Base-by-base conservation (phyloP, 768 basidiomycete genomes). In the Fistulinella prunicolor region DNA sequence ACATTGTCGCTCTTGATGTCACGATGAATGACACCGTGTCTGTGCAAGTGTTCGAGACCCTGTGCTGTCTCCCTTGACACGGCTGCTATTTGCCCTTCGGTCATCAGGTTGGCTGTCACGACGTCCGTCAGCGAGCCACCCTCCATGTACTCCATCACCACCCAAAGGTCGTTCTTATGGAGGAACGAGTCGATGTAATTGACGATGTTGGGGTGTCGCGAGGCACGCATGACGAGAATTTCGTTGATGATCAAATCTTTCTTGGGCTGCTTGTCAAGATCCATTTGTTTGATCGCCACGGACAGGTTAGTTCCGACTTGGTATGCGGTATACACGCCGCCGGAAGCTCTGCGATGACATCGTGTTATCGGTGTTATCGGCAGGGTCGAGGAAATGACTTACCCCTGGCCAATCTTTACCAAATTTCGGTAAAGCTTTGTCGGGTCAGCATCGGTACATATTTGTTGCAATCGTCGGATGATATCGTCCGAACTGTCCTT, bases 61-160 rank as follows among this genome's bases (percentile, higher is more conserved):
- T 96, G 92, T 10, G 85, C 81, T 2, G 89, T 92, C 73, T 98
- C 96, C 65, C 92, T 74, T 37, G 86, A 89, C 26, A 98, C 96
- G 4, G 95, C 96, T 0, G 96, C 94, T 53, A 99, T 98, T 73
- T 98, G 96, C 1, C 94, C 96, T 67, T 98, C 96, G 0, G 89
- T 94, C 94, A 99, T 98, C 61, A 96, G 70, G 56, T 86, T 86
- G 36, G 80, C 83, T 4, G 85, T 86, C 35, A 88, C 94, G 53
- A 98, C 94, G 63, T 98, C 95, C 5, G 95, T 99, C 37, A 97
- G 73, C 24, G 83, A 86, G 28, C 92, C 90, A 34, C 94, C 94
- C 70, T 97, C 94, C 95, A 98, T 98, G 70, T 94, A 97, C 72
- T 97, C 96, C 96, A 99, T 98, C 47, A 98, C 93, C 32, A 99